Evolutionary conservation across 2,329 filamentous ascomycete species (phyloP).

Genomic region (Colletotrichum agaves): DNA sequence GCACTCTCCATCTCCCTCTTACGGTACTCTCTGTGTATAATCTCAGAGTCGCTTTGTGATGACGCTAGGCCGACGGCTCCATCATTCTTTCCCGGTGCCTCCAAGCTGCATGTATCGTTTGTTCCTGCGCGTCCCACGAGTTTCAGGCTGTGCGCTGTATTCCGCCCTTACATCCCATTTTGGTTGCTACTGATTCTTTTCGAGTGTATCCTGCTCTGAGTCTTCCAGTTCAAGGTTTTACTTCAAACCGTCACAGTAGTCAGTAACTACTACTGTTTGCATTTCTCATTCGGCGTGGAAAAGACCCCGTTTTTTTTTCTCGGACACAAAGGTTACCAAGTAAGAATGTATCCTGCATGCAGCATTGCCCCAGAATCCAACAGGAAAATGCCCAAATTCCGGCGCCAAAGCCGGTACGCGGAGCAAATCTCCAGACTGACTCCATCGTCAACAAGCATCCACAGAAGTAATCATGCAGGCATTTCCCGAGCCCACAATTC

Average conservation of each 20-base stretch:
- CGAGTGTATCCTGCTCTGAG: not conserved
- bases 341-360: not conserved
- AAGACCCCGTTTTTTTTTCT: too few relatives aligned
- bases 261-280: too few relatives aligned
- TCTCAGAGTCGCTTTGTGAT: not conserved
- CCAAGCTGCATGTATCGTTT: not conserved
- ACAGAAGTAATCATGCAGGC: conserved; percentile 18
- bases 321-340: too few relatives aligned
- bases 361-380: not conserved
- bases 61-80: not conserved
- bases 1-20: not conserved
- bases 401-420: conserved; percentile 21
- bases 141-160: conserved; percentile 10
- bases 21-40: not conserved
- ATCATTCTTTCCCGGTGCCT: not conserved
- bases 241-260: too few relatives aligned
- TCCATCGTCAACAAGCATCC: conserved; percentile 16
- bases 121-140: not conserved
- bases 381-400: not conserved
- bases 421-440: conserved; percentile 24
- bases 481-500: conserved; percentile 12
- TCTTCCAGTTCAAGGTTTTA: too few relatives aligned
- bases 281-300: too few relatives aligned
- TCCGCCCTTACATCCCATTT: not conserved
- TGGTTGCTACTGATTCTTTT: not conserved